Percentiles rank a stretch among this genome's conserved stretches.
Conservation (phyloP, 805 yeast genomes). For the Saturnispora zaruensis region DNA sequence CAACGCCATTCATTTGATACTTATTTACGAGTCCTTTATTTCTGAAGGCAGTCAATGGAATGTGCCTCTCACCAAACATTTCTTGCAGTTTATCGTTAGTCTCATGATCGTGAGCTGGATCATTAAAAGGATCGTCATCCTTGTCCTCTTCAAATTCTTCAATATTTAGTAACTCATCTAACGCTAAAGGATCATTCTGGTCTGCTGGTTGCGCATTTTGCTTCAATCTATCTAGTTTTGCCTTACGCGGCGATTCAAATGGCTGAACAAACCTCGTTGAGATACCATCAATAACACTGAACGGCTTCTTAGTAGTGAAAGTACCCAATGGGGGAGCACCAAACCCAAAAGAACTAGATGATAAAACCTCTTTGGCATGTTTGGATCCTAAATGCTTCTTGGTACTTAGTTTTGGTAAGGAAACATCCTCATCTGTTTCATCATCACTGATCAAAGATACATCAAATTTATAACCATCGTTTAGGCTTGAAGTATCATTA, state of each 20-base stretch:
- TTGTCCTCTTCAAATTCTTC: slow-evolving; percentile 65
- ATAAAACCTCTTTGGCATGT: slow-evolving; percentile 87
- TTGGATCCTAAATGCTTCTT: slow-evolving; percentile 56
- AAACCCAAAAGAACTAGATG: slow-evolving; percentile 74
- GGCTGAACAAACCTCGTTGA: slow-evolving; percentile 77
- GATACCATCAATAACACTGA: slow-evolving; percentile 90
- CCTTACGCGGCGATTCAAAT: slow-evolving; percentile 14
- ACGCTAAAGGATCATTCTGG: slow-evolving; percentile 20
- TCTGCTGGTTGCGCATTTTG: slow-evolving; percentile 1
- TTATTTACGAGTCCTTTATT: slow-evolving; percentile 50
- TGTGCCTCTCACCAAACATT: slow-evolving; percentile 34
- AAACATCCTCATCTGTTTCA: slow-evolving; percentile 89
- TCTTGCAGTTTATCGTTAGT: slow-evolving; percentile 10
- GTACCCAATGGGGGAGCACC: slow-evolving; percentile 91
- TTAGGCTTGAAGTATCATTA: slow-evolving; percentile 31
- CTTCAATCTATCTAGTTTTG: slow-evolving; percentile 18
- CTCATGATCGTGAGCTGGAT: slow-evolving; percentile 10
- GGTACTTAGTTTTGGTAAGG: slow-evolving; percentile 62
- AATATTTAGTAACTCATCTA: slow-evolving; percentile 82
- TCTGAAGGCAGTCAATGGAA: slow-evolving; percentile 86
- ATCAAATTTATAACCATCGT: slow-evolving; percentile 61
- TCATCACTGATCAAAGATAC: slow-evolving; percentile 52
- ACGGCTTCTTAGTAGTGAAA: slow-evolving; percentile 78
- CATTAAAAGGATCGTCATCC: slow-evolving; percentile 13
- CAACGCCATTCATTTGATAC: slow-evolving; percentile 7